Evolutionary conservation across 306 rosid species (phyloP).

Genomic region (Cucumis cinereus): DNA sequence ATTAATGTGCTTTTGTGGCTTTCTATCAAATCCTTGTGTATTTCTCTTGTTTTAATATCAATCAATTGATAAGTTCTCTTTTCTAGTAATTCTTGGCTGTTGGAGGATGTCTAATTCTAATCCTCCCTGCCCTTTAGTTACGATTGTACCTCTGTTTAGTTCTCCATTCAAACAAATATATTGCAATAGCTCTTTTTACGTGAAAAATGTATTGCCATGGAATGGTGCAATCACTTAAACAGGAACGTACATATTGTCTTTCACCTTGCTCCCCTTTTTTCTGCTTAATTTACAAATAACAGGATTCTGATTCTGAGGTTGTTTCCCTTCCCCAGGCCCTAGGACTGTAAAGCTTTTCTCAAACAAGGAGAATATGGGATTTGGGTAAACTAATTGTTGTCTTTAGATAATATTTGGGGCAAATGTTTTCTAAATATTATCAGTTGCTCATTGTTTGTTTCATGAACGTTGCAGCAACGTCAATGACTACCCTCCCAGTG

Average conservation of each 20-base stretch:
- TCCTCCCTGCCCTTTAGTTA: neutral
- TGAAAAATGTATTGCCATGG: neutral
- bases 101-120: neutral
- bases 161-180: neutral
- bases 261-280: neutral
- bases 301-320: slow-evolving; percentile 17
- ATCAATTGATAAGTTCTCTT: neutral
- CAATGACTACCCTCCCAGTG: slow-evolving; percentile 78
- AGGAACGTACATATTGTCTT: neutral
- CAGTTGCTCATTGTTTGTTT: neutral
- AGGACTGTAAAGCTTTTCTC: slow-evolving; percentile 84
- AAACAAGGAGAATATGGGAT: slow-evolving; percentile 98
- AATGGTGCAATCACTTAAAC: neutral
- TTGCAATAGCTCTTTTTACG: neutral
- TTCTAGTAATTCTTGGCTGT: neutral
- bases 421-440: neutral
- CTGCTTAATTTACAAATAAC: slow-evolving; percentile 3
- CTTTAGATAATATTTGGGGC: neutral
- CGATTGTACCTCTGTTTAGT: neutral
- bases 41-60: neutral
- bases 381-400: slow-evolving; percentile 40
- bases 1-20: neutral
- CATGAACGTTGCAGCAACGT: slow-evolving; percentile 49
- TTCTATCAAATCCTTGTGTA: neutral
- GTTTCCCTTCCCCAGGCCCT: slow-evolving; percentile 52